Evolutionary conservation across 352 stramenopile species (phyloP), one percentile per base, ranked within the genome.

Genomic region (Globisporangium nagaii): DNA sequence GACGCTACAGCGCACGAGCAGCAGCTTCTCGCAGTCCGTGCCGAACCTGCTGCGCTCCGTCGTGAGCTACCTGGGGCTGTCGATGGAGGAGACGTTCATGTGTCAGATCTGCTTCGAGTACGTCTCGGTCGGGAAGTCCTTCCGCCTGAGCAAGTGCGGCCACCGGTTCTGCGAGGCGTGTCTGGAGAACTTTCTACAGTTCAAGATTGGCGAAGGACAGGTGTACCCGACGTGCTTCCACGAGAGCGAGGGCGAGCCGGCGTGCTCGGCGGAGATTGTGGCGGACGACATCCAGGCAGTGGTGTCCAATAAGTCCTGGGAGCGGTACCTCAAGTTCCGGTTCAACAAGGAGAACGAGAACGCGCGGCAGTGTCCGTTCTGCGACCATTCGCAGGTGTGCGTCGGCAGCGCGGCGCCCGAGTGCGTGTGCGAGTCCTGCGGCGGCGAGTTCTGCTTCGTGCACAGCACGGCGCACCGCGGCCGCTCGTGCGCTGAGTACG

Each of bases 381-480:
- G 75, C 49, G 66, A 75, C 20, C 64, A 84, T 50, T 82, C 73
- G 19, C 74, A 93, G 44, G 48, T 80, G 7, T 85, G 71, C 43
- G 47, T 65, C 17, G 68, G 70, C 8, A 68, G 65, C 17, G 58
- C 76, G 22, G 43, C 63, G 1, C 78, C 78, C 4, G 71, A 77
- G 40, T 84, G 73, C 28, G 32, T 66, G 0, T 87, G 79, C 27
- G 62, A 62, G 9, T 46, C 51, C 0, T 89, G 79, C 41, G 56
- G 59, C 2, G 66, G 66, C 8, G 70, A 78, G 22, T 97, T 91
- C 61, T 97, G 89, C 46, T 96, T 95, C 45, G 70, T 84, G 17
- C 89, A 97, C 46, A 93, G 82, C 27, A 96, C 78, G 40, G 86
- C 89, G 0, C 89, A 97, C 57, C 56, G 71, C 24, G 73, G 75